Conservation (phyloP, 345 rosid genomes). For the Pugionium dolabratum region DNA sequence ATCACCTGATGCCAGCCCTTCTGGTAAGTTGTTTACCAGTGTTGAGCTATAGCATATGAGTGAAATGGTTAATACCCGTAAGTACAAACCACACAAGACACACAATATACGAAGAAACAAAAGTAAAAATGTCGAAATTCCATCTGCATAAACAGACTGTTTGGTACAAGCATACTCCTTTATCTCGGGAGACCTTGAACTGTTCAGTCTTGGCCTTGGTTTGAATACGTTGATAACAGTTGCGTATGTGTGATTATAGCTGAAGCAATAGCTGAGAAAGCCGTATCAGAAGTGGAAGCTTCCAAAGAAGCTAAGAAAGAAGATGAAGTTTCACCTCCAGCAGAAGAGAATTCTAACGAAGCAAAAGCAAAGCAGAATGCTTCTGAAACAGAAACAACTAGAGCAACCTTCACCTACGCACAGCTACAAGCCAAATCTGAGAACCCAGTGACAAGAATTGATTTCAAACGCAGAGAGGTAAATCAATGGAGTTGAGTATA, state of each 20-base stretch:
- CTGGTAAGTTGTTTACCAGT: too few species aligned
- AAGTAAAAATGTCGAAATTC: neutral
- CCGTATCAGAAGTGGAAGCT: conserved; percentile 50
- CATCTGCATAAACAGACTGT: conserved; percentile 2
- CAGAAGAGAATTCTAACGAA: conserved; percentile 56
- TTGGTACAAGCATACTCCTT: neutral
- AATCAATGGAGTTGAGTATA: conserved; percentile 18
- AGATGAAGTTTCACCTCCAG: conserved; percentile 43
- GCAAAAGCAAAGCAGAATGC: conserved; percentile 46
- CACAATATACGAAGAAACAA: neutral
- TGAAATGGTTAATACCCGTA: too few species aligned
- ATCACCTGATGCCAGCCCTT: conserved; percentile 56
- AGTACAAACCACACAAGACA: neutral
- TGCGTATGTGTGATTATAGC: neutral
- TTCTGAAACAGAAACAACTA: conserved; percentile 33
- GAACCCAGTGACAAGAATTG: conserved; percentile 86
- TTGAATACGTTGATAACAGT: conserved; percentile 2
- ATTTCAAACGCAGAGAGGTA: conserved; percentile 94
- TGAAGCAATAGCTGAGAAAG: conserved; percentile 20
- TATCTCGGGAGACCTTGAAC: neutral
- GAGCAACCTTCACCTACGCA: conserved; percentile 69
- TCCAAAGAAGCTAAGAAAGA: conserved; percentile 51
- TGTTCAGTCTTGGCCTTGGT: neutral
- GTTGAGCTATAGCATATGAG: too few species aligned
- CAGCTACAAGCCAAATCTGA: conserved; percentile 85